These are phyloP conservation scores for Fallopia convolvulus DNA, from an alignment of 148 eudicot species.

Conservation along the genomic window DNA sequence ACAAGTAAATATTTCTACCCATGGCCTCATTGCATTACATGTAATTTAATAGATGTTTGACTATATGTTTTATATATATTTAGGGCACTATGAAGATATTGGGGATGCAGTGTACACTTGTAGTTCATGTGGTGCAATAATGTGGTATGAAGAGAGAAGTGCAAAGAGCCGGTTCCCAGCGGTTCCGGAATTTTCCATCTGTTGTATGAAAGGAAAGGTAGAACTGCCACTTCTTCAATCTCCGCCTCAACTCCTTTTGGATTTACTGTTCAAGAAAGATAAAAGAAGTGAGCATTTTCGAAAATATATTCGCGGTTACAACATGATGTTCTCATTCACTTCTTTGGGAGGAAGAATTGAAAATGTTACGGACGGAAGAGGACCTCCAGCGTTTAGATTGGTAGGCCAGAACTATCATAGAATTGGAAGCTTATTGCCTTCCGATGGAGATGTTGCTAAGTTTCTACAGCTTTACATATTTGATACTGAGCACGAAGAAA, in stretches of 20 bases:
- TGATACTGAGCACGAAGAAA: neutral
- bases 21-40: no score
- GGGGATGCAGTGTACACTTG: neutral
- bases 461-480: neutral
- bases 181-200: neutral
- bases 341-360: neutral
- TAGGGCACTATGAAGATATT: neutral
- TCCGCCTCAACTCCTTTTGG: neutral
- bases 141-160: neutral
- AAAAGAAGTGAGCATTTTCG: neutral
- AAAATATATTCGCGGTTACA: neutral
- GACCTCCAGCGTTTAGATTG: neutral
- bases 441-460: neutral
- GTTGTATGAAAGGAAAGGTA: neutral
- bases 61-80: no score
- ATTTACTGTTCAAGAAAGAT: neutral
- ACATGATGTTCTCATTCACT: neutral
- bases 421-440: slow-evolving; percentile 3
- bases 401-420: neutral
- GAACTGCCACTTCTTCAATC: neutral
- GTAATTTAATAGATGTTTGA: no score
- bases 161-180: neutral
- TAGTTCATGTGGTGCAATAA: neutral
- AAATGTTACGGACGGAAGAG: neutral
- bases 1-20: no score